Conservation (phyloP, 1,284 basidiomycete species). For the Cerioporus squamosus region DNA sequence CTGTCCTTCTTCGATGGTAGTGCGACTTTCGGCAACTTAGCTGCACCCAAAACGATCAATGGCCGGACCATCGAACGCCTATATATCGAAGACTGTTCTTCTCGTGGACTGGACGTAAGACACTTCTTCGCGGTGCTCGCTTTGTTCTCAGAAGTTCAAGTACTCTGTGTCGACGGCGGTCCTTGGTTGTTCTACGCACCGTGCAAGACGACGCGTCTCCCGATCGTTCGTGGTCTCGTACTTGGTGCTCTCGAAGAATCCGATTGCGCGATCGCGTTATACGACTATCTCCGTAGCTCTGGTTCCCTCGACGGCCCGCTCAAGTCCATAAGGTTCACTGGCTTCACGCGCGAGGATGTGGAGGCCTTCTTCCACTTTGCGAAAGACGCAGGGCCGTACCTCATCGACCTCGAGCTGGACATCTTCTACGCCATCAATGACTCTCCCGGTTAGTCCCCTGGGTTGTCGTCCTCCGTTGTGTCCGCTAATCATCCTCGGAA, state of each 20-base stretch:
- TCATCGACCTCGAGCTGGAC: conserved; percentile 6
- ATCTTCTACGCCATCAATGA: neutral
- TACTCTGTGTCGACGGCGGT: conserved; percentile 2
- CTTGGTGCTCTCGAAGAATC: neutral
- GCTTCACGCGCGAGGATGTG: conserved; percentile 1
- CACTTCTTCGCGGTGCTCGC: neutral
- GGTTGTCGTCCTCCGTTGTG: no score
- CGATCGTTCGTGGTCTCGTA: conserved; percentile 1
- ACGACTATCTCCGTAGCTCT: neutral
- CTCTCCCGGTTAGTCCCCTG: neutral
- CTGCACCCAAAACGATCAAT: neutral
- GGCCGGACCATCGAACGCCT: neutral
- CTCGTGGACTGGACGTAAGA: neutral
- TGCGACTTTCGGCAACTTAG: neutral
- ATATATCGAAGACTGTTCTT: conserved; percentile 8
- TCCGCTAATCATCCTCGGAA: neutral
- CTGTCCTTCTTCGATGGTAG: neutral
- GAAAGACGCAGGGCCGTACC: neutral
- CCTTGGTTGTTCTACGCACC: neutral
- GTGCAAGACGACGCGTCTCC: neutral
- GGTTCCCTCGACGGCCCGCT: conserved; percentile 4
- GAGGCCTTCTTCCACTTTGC: conserved; percentile 5
- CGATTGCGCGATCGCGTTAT: neutral
- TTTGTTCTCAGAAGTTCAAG: conserved; percentile 2
- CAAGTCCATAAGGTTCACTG: neutral